phyloP scores from a whole-genome alignment of 352 stramenopile genomes.

The Globisporangium lucens region DNA sequence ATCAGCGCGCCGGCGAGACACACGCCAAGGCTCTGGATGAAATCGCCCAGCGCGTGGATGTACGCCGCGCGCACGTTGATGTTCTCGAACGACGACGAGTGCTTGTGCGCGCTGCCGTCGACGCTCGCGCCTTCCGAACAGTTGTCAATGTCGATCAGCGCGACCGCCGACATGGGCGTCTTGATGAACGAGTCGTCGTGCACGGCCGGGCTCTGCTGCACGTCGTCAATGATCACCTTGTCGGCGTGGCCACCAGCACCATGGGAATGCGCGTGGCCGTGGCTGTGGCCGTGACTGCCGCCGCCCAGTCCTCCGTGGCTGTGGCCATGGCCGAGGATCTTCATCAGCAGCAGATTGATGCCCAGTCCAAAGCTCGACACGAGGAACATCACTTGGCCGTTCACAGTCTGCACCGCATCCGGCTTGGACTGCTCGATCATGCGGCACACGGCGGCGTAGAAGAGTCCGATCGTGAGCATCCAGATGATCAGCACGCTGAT shows the following conservation, averaged over 20 bases:
- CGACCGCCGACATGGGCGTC: conserved; percentile 76
- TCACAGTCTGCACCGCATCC: conserved; percentile 56
- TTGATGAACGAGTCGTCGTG: conserved; percentile 49
- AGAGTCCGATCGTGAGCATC: conserved; percentile 90
- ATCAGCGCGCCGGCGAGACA: conserved; percentile 95
- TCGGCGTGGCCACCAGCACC: conserved; percentile 18
- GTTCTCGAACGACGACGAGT: conserved; percentile 74
- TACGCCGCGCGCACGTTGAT: conserved; percentile 97
- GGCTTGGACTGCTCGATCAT: conserved; percentile 52
- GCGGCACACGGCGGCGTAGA: conserved; percentile 89
- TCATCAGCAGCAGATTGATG: conserved; percentile 94
- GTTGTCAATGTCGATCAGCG: conserved; percentile 54
- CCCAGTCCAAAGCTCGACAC: conserved; percentile 92
- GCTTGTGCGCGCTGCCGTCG: conserved; percentile 16
- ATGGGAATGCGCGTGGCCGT: conserved; percentile 25
- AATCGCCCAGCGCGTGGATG: conserved; percentile 96
- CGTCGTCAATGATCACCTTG: conserved; percentile 22
- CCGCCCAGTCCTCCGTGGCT: conserved; percentile 41
- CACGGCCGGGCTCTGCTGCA: conserved; percentile 45
- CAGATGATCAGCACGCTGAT: conserved; percentile 94
- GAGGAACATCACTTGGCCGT: conserved; percentile 95
- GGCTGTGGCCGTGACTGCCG: conserved; percentile 52
- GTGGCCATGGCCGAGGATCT: conserved; percentile 84
- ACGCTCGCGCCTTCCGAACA: conserved; percentile 13
- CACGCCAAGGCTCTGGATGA: conserved; percentile 96